Evolutionary conservation across 2,329 filamentous ascomycete genomes (phyloP).

Genomic region (Penicillium sp.): DNA sequence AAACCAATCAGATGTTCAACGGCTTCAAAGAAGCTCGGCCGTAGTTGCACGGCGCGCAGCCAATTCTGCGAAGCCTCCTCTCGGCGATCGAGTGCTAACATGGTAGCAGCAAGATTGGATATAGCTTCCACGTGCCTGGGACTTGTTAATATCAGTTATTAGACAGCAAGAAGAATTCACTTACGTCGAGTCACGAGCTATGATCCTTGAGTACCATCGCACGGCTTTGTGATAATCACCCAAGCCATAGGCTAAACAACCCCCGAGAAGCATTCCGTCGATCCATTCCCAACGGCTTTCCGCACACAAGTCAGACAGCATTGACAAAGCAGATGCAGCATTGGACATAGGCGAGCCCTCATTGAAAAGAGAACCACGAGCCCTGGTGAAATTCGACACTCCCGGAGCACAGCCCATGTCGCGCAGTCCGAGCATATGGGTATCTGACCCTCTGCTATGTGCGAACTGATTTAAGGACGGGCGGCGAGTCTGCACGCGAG

Average conservation of each 20-base stretch:
- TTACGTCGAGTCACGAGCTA: constrained; percentile 58
- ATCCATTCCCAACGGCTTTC: constrained; percentile 85
- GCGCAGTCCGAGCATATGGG: constrained; percentile 32
- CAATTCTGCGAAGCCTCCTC: constrained; percentile 84
- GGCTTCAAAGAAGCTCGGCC: constrained; percentile 88
- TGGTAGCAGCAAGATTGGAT: constrained; percentile 86
- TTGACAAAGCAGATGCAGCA: constrained; percentile 67
- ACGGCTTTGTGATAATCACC: constrained; percentile 73
- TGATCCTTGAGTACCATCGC: constrained; percentile 55
- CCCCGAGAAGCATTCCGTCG: constrained; percentile 86
- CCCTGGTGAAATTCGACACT: constrained; percentile 34
- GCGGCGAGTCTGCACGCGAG: constrained; percentile 23
- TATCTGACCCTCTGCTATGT: constrained; percentile 27
- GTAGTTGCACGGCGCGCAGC: constrained; percentile 76
- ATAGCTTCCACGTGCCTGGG: constrained; percentile 83
- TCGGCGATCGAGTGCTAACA: constrained; percentile 78
- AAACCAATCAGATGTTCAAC: constrained; percentile 91
- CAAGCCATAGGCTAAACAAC: constrained; percentile 87
- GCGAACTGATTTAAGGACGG: constrained; percentile 29
- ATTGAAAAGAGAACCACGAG: constrained; percentile 33
- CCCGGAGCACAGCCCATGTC: constrained; percentile 35
- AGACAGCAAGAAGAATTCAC: constrained; percentile 28
- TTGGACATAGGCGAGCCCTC: constrained; percentile 51
- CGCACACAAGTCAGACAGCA: constrained; percentile 72
- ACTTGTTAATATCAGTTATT: constrained; percentile 25